Base-by-base conservation (phyloP, 768 basidiomycete genomes). In the Trametes punicea region DNA sequence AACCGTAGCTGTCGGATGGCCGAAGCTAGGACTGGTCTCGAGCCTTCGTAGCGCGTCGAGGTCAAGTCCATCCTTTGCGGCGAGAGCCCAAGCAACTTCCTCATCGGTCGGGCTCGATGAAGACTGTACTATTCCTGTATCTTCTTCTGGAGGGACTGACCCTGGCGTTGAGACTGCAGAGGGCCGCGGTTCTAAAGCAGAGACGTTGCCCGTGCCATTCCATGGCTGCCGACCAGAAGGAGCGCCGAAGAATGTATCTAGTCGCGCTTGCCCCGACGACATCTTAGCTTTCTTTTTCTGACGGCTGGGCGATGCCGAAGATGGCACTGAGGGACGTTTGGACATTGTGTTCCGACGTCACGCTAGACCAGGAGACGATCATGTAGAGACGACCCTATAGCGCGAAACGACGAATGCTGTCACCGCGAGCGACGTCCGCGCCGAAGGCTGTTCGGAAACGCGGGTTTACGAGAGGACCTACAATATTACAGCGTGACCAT, bases 51-150 rank as follows among this genome's bases (percentile, higher is more conserved):
- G 58, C 36, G 53, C 52, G 11, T 64, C 55, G 15, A 65, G 15
- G 52, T 68, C 64, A 27, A 64, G 51, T 4, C 67, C 67, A 21
- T 68, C 65, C 31, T 65, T 58, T 20, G 64, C 49, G 15, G 64
- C 64, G 8, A 66, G 49, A 33, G 52, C 51, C 55, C 63, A 64
- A 15, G 65, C 67, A 21, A 64, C 30, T 20, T 60, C 45, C 27
- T 63, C 64, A 42, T 65, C 64, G 30, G 51, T 49, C 50, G 31
- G 40, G 21, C 4, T 18, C 23, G 42, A 13, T 23, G 42, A 40
- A 29, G 7, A n/a, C 33, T 30, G 9, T 50, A 51, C 29, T 29
- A n/a, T n/a, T 38, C 21, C 49, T 31, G 48, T 26, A 36, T 40
- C 20, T 33, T 34, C 9, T 42, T n/a, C 4, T 38, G 38, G 15